phyloP scores from a whole-genome alignment of 495 filamentous ascomycete genomes.

The Bacidia gigantensis region DNA sequence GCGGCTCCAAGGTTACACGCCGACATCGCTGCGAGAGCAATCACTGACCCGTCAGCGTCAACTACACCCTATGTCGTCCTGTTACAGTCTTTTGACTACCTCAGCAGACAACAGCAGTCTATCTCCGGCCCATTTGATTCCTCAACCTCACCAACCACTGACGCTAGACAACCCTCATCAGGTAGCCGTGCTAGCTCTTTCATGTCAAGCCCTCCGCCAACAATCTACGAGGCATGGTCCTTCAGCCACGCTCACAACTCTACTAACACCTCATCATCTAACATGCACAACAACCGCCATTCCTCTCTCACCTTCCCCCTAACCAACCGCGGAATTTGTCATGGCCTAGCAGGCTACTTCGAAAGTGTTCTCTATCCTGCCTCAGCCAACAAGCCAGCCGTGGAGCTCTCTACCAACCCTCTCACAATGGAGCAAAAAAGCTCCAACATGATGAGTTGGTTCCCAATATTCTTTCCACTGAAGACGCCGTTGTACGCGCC shows the following conservation, averaged over 20 bases:
- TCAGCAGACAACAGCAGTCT: conserved; percentile 34
- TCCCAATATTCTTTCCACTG: conserved; percentile 93
- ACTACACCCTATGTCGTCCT: conserved; percentile 88
- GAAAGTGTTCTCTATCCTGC: conserved; percentile 72
- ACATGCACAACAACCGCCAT: conserved; percentile 77
- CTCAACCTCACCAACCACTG: background rate
- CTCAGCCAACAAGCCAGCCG: no score
- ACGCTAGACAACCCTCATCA: background rate
- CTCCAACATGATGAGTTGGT: conserved; percentile 96
- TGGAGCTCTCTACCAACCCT: conserved; percentile 87
- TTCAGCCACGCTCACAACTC: conserved; percentile 22
- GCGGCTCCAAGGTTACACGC: conserved; percentile 74
- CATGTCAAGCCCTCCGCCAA: conserved; percentile 18
- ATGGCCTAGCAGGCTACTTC: conserved; percentile 91
- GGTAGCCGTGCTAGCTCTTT: background rate
- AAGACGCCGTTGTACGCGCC: conserved; percentile 89
- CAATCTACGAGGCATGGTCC: conserved; percentile 20
- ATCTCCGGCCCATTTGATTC: conserved; percentile 7
- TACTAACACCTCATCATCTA: conserved; percentile 26
- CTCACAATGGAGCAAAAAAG: conserved; percentile 87
- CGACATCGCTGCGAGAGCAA: conserved; percentile 51
- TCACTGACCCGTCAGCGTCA: conserved; percentile 52
- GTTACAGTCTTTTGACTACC: conserved; percentile 75
- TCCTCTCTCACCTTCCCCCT: conserved; percentile 61
- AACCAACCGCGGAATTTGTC: conserved; percentile 63